Evolutionary conservation across 2,329 filamentous ascomycete genomes (phyloP).

Genomic region (Claviceps sp.): DNA sequence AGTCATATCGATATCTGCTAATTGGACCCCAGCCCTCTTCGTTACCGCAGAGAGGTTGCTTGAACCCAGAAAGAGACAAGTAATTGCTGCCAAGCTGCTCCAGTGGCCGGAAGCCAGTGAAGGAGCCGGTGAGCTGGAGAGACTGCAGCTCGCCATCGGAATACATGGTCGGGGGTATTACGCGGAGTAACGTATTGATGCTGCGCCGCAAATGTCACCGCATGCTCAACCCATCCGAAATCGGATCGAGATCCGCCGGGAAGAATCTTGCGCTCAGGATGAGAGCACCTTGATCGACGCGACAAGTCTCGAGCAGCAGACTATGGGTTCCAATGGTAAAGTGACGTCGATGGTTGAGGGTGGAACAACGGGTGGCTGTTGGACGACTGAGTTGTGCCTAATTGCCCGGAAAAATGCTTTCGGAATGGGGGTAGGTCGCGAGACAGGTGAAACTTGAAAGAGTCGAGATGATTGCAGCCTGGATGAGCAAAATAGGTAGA

Average conservation of each 20-base stretch:
- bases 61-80: slow-evolving; percentile 35
- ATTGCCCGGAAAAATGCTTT: not conserved
- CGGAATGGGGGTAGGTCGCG: not conserved
- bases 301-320: not conserved
- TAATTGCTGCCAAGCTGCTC: slow-evolving; percentile 44
- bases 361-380: not conserved
- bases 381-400: not conserved
- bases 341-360: not conserved
- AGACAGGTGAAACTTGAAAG: not conserved
- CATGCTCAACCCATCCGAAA: slow-evolving; percentile 7
- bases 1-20: slow-evolving; percentile 77
- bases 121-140: slow-evolving; percentile 44
- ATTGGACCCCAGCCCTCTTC: slow-evolving; percentile 90
- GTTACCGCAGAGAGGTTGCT: slow-evolving; percentile 74
- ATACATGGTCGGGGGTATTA: slow-evolving; percentile 15
- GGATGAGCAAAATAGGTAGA: not conserved
- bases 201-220: slow-evolving; percentile 8
- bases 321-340: not conserved
- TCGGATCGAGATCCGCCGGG: slow-evolving; percentile 10
- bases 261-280: not conserved
- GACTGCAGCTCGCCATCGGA: slow-evolving; percentile 28
- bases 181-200: slow-evolving; percentile 6
- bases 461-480: not conserved
- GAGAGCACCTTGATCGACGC: not conserved
- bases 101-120: slow-evolving; percentile 41